These are phyloP conservation scores for Penicillium sp. DNA, from an alignment of 2,329 filamentous ascomycete genomes.

Conservation along the genomic window DNA sequence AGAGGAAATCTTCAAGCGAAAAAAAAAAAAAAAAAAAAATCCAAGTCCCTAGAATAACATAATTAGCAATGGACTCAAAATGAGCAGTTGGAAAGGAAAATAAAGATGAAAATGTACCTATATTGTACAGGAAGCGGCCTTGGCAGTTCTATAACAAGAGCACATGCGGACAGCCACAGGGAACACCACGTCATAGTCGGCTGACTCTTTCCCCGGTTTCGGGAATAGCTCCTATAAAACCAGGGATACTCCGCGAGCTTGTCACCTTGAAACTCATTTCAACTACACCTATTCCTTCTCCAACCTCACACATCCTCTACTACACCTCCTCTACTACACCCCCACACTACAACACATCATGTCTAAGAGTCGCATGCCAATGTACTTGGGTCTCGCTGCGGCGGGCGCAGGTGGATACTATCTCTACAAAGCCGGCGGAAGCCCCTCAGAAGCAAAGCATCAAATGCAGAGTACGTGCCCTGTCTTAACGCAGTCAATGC, in stretches of 20 bases:
- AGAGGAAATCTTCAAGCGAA: too few relatives aligned
- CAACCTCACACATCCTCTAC: neutral
- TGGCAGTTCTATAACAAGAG: neutral
- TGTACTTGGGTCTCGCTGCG: slow-evolving; percentile 55
- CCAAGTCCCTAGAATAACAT: too few relatives aligned
- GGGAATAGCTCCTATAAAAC: slow-evolving; percentile 8
- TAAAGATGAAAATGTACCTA: too few relatives aligned
- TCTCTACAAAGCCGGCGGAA: slow-evolving; percentile 81
- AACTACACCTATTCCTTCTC: neutral
- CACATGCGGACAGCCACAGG: neutral
- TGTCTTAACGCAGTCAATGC: neutral
- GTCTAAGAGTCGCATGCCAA: slow-evolving; percentile 37
- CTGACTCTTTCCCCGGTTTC: slow-evolving; percentile 9
- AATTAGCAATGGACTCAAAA: too few relatives aligned
- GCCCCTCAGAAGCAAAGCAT: slow-evolving; percentile 79
- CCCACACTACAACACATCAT: slow-evolving; percentile 17
- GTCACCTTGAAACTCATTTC: neutral
- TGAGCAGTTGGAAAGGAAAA: too few relatives aligned
- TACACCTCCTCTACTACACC: neutral
- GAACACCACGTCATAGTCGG: slow-evolving; percentile 22
- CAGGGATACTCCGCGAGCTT: neutral
- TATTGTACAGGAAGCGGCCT: too few relatives aligned
- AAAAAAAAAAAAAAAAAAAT: too few relatives aligned
- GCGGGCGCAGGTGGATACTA: slow-evolving; percentile 80
- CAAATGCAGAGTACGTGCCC: slow-evolving; percentile 71